Evolutionary conservation across 345 rosid genomes (phyloP), one percentile per base, ranked within the genome.

Genomic region (Eucalyptus brandiana): DNA sequence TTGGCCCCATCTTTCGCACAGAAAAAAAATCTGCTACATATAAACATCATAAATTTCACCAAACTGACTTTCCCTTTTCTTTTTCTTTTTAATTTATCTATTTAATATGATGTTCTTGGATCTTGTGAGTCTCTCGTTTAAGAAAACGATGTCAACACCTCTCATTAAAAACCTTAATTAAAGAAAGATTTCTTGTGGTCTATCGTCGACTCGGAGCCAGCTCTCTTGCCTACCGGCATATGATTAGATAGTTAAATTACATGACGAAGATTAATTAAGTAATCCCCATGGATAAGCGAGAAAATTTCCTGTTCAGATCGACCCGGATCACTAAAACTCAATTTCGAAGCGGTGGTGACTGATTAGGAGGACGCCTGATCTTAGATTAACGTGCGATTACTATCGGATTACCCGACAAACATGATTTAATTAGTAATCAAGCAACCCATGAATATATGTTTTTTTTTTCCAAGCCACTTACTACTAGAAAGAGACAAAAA

Each of bases 381-480:
- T 28, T 89, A 13, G 47, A 89, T 51, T 89, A 32, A 81, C 37
- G 58, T 87, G 90, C 44, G 17, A 54, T 67, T 87, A 47, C 67
- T 87, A 81, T 34, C 48, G 47, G 44, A 24, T 76, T 44, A 28
- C 34, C 88, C 87, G 86, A 89, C 91, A 87, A 90, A 87, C 89
- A 90, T 90, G 89, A 80, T 88, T 90, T 90, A 87, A 81, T 89
- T 90, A 76, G 91, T 87, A 88, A 81, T 51, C 88, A 87, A 80
- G 90, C 88, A 87, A 86, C 86, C 80, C 88, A 69, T 72, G 87
- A 89, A 89, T 30, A 72, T 40, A 60, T 60, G 90, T 48, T 69
- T 89, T 86, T 89, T 86, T 48, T 42, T 24, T 24, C 47, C 45
- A 23, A 56, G 30, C 26, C 45, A 19, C 80, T 40, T 76, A 40